These are phyloP conservation scores for Eucalyptus rudis DNA, from an alignment of 345 rosid genomes.

Conservation along the genomic window DNA sequence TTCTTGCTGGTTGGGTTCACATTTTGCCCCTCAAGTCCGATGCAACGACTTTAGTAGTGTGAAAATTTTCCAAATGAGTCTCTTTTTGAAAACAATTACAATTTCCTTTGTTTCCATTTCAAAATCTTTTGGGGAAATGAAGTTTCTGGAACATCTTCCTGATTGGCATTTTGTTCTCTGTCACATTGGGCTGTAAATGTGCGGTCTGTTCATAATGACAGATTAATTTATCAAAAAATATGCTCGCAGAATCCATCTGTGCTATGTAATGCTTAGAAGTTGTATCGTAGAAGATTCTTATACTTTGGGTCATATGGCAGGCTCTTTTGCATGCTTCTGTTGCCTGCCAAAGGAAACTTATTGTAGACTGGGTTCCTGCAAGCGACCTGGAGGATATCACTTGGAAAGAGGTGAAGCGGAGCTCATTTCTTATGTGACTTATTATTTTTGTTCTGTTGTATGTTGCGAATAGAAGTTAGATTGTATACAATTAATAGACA, in stretches of 20 bases:
- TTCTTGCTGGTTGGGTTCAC: not conserved
- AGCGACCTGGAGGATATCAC: conserved; percentile 64
- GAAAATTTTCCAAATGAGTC: not conserved
- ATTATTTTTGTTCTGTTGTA: not conserved
- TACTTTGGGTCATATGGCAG: conserved; percentile 15
- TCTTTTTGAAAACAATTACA: not conserved
- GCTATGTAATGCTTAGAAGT: not conserved
- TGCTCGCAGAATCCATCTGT: not conserved
- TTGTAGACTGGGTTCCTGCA: conserved; percentile 83
- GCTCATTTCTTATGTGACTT: not conserved
- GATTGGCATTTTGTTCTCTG: not conserved
- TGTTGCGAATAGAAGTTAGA: not conserved
- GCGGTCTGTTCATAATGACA: not conserved
- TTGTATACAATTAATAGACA: not conserved
- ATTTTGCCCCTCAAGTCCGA: not conserved
- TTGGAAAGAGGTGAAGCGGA: conserved; percentile 31
- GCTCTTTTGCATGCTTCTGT: conserved; percentile 97
- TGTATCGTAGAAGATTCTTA: not conserved
- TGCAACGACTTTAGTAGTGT: not conserved
- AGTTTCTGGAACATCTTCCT: not conserved
- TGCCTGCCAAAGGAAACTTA: conserved; percentile 61
- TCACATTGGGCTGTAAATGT: not conserved
- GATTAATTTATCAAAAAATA: not conserved
- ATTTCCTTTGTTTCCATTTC: not conserved
- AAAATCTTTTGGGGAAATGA: not conserved